Conservation (phyloP, 768 basidiomycete genomes). For the Phlegmacium glaucopus region DNA sequence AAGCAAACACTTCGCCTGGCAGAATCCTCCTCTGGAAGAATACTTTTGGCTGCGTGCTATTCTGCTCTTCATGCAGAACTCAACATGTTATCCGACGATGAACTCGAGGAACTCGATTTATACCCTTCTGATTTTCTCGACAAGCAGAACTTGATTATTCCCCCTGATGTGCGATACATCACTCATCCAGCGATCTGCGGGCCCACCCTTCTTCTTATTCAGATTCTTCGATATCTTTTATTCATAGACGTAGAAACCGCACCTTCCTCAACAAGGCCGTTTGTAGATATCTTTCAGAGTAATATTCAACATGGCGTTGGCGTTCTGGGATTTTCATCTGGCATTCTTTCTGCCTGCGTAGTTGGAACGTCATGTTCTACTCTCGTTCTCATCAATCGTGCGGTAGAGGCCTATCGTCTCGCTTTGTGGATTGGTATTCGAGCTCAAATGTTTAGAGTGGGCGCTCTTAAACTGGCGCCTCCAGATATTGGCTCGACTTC, state of each 20-base stretch:
- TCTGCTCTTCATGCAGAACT: conserved; percentile 50
- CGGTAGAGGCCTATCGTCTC: conserved; percentile 47
- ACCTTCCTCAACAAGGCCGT: conserved; percentile 6
- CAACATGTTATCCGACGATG: conserved; percentile 35
- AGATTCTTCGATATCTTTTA: conserved; percentile 50
- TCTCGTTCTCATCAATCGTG: conserved; percentile 38
- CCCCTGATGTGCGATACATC: conserved; percentile 30
- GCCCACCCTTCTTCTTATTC: conserved; percentile 45
- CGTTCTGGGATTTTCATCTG: conserved; percentile 54
- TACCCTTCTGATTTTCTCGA: conserved; percentile 41
- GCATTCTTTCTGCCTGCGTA: conserved; percentile 51
- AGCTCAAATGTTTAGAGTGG: conserved; percentile 33
- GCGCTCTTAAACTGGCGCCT: conserved; percentile 2
- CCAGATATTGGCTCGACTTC: conserved; percentile 24
- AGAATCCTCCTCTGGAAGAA: conserved; percentile 33
- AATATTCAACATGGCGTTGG: conserved; percentile 35
- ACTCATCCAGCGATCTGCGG: conserved; percentile 50
- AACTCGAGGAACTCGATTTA: conserved; percentile 34
- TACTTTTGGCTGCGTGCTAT: conserved; percentile 49
- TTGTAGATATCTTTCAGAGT: conserved; percentile 25
- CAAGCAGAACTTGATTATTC: conserved; percentile 34
- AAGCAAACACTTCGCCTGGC: conserved; percentile 32
- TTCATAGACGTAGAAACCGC: conserved; percentile 34
- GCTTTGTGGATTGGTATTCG: conserved; percentile 53
- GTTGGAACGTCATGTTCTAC: conserved; percentile 39